These are phyloP conservation scores for Blastobotrys proliferans DNA, from an alignment of 1,139 yeast species.

Conservation along the genomic window DNA sequence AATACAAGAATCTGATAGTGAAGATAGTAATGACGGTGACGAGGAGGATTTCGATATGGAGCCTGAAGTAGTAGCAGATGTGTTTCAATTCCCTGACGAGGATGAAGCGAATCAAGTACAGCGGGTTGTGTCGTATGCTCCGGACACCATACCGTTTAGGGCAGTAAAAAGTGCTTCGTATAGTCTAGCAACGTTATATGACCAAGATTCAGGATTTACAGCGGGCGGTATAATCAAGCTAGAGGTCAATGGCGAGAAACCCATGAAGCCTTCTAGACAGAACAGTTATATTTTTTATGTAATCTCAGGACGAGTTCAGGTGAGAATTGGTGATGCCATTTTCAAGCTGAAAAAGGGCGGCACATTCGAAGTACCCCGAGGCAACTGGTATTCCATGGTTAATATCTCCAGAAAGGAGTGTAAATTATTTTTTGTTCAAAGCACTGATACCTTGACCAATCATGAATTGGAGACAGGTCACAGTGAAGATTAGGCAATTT, in stretches of 20 bases:
- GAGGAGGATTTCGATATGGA: constrained; percentile 19
- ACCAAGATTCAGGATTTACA: constrained; percentile 58
- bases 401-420: constrained; percentile 54
- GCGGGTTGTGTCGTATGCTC: constrained; percentile 66
- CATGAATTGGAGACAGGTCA: constrained; percentile 2
- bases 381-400: constrained; percentile 62
- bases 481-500: not conserved
- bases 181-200: constrained; percentile 63
- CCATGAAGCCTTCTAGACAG: constrained; percentile 58
- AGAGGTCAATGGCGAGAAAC: constrained; percentile 55
- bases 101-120: constrained; percentile 42
- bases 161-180: constrained; percentile 52
- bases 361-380: constrained; percentile 76
- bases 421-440: constrained; percentile 72
- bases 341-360: constrained; percentile 72
- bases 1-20: constrained; percentile 14
- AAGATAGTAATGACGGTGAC: constrained; percentile 16
- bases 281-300: constrained; percentile 74
- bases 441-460: constrained; percentile 39
- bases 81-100: constrained; percentile 47
- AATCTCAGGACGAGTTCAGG: constrained; percentile 65
- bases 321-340: constrained; percentile 53
- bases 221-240: constrained; percentile 76
- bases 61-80: constrained; percentile 51
- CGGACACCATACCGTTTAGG: constrained; percentile 48